Percentiles rank a stretch among this genome's conserved stretches.
phyloP scores from a whole-genome alignment of 2,329 filamentous ascomycete species.

The Truncatella angustata region DNA sequence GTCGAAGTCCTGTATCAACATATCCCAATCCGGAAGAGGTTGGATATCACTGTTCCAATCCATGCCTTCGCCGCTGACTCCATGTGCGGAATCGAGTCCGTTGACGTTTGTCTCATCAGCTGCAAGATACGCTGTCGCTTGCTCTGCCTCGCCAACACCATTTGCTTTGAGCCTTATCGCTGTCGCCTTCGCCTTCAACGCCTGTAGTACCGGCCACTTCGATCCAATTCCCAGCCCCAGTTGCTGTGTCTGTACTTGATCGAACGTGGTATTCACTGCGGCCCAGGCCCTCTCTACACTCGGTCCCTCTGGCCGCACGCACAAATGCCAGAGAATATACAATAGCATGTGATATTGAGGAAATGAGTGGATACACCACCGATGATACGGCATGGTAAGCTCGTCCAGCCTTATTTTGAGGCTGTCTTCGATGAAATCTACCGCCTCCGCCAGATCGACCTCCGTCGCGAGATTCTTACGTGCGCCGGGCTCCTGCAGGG shows the following conservation, averaged over 20 bases:
- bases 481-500: not conserved
- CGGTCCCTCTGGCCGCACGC: slow-evolving; percentile 11
- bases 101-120: too few relatives aligned
- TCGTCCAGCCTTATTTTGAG: not conserved
- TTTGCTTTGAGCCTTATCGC: too few relatives aligned
- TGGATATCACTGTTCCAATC: too few relatives aligned
- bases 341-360: slow-evolving; percentile 14
- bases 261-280: not conserved
- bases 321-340: slow-evolving; percentile 15
- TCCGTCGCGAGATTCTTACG: not conserved
- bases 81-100: too few relatives aligned
- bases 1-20: too few relatives aligned
- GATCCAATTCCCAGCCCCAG: too few relatives aligned
- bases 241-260: not conserved
- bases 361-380: slow-evolving; percentile 9
- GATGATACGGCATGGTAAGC: slow-evolving; percentile 5
- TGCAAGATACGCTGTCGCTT: too few relatives aligned
- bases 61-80: too few relatives aligned
- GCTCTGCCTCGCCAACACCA: too few relatives aligned
- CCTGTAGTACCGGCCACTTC: not conserved
- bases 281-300: not conserved
- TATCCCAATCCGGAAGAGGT: too few relatives aligned
- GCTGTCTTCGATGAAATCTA: not conserved
- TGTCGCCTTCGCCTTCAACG: not conserved
- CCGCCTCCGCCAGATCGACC: not conserved